Conservation (phyloP, 768 basidiomycete genomes). For the Kondoa subrosea region DNA sequence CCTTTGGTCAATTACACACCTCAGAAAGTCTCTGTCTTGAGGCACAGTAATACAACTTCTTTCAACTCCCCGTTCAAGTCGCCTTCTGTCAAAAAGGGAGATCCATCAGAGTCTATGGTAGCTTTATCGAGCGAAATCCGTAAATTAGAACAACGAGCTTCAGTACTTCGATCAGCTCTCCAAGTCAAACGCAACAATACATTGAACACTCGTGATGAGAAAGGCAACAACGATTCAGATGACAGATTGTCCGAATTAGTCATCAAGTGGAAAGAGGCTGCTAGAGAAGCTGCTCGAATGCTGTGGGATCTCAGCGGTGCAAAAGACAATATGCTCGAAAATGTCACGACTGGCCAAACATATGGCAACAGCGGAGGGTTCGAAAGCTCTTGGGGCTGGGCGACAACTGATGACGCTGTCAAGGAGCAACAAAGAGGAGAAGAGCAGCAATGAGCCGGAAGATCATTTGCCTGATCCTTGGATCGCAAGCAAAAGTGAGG, state of each 20-base stretch:
- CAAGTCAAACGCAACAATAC: constrained; percentile 8
- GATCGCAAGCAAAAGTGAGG: neutral
- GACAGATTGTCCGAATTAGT: neutral
- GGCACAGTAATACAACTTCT: too few species aligned
- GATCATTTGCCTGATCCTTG: neutral
- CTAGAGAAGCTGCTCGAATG: neutral
- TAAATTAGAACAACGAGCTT: neutral
- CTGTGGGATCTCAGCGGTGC: neutral
- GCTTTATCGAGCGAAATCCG: neutral
- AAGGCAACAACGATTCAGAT: neutral
- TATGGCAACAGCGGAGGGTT: neutral
- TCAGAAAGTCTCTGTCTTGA: neutral
- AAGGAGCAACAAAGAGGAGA: neutral
- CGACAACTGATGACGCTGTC: neutral
- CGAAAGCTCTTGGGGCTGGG: neutral
- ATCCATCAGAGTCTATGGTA: neutral
- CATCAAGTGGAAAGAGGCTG: constrained; percentile 12
- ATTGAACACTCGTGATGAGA: too few species aligned
- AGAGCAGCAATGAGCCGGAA: neutral
- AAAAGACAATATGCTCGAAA: too few species aligned
- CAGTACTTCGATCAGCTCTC: neutral
- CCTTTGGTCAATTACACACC: neutral
- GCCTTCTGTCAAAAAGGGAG: too few species aligned
- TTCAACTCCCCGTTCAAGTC: too few species aligned
- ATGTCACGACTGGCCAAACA: neutral